Conservation (phyloP, 2,329 filamentous ascomycete species). For the Colletotrichum simmondsii region DNA sequence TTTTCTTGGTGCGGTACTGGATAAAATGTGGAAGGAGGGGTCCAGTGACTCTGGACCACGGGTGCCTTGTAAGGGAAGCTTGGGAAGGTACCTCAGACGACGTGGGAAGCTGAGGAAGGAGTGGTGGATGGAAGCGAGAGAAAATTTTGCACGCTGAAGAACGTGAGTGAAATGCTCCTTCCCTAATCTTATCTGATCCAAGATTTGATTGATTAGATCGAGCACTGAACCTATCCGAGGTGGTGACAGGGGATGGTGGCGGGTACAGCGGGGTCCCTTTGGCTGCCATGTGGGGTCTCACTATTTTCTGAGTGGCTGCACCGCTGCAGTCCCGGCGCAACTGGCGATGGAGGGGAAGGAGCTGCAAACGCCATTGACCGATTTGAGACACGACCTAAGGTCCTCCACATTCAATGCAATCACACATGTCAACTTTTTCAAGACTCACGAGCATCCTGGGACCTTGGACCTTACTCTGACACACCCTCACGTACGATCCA, state of each 20-base stretch:
- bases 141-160: conserved; percentile 22
- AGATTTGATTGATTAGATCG: conserved; percentile 36
- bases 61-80: no score
- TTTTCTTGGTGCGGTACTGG: neutral
- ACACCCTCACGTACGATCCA: conserved; percentile 9
- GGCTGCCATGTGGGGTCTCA: neutral
- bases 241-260: neutral
- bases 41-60: neutral
- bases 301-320: neutral
- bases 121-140: neutral
- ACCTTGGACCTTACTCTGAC: neutral
- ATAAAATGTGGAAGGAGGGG: conserved; percentile 15
- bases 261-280: neutral
- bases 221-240: conserved; percentile 22
- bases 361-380: conserved; percentile 20
- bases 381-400: neutral
- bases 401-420: conserved; percentile 12
- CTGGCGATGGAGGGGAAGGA: conserved; percentile 1
- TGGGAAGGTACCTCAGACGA: neutral
- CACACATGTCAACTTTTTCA: conserved; percentile 1
- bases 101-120: neutral
- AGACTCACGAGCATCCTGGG: neutral
- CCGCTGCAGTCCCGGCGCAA: neutral
- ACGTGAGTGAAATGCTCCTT: neutral
- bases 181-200: conserved; percentile 35